Conservation (phyloP, 352 stramenopile genomes). For the Pythium dissimile region DNA sequence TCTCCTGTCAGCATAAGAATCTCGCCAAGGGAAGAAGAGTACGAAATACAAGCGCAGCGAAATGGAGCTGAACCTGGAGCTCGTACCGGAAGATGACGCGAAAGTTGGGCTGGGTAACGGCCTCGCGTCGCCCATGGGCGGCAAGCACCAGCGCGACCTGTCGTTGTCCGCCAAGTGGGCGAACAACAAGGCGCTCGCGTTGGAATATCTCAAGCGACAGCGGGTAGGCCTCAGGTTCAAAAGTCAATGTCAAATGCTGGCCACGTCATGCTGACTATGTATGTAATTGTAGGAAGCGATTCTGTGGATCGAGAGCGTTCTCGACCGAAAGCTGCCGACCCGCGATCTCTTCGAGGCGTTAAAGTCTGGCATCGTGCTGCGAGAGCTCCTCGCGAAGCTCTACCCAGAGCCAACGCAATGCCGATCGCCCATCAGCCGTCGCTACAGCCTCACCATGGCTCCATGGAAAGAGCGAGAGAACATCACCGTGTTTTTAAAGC, state of each 20-base stretch:
- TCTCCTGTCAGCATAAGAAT: too few species aligned
- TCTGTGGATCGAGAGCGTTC: conserved; percentile 67
- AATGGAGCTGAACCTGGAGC: conserved; percentile 44
- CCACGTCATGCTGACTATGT: neutral
- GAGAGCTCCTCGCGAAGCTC: conserved; percentile 62
- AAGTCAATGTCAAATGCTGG: too few species aligned
- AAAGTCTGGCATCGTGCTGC: conserved; percentile 72
- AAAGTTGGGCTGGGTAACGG: conserved; percentile 12
- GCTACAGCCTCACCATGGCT: conserved; percentile 65
- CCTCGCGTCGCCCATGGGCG: conserved; percentile 49
- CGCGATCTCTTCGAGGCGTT: conserved; percentile 60
- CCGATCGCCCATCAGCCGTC: conserved; percentile 69
- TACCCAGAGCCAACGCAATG: conserved; percentile 46
- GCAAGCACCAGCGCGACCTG: conserved; percentile 62
- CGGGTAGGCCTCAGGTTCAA: too few species aligned
- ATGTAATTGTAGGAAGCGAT: conserved; percentile 46
- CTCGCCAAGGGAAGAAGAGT: too few species aligned
- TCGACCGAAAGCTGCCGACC: conserved; percentile 49
- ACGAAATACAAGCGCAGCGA: neutral
- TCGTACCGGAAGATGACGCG: conserved; percentile 31
- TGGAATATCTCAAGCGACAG: conserved; percentile 74
- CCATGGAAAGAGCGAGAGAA: conserved; percentile 86
- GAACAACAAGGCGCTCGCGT: conserved; percentile 61
- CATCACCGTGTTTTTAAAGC: conserved; percentile 77
- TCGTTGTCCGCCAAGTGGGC: conserved; percentile 78